Percentiles rank a stretch among this genome's conserved stretches.
Conservation (phyloP, 768 basidiomycete species). For the Zangia roseola region DNA sequence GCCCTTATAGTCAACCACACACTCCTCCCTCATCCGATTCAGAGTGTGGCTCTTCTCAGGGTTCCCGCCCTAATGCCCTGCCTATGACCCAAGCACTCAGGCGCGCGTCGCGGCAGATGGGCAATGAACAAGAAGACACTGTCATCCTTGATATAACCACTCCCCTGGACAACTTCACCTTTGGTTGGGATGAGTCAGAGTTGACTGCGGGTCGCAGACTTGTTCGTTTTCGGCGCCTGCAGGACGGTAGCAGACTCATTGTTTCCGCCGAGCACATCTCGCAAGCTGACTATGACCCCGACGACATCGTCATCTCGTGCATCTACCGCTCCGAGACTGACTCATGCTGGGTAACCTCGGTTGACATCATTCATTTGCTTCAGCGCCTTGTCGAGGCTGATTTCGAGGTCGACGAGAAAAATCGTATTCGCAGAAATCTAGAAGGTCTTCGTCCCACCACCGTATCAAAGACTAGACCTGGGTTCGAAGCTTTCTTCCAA, state of each 20-base stretch:
- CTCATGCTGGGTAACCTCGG: constrained; percentile 87
- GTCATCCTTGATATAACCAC: constrained; percentile 62
- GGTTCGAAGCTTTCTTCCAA: constrained; percentile 86
- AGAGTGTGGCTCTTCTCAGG: constrained; percentile 31
- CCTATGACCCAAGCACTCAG: constrained; percentile 15
- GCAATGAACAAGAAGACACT: constrained; percentile 39
- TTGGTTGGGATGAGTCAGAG: constrained; percentile 66
- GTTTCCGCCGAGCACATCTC: constrained; percentile 75
- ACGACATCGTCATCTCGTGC: constrained; percentile 88
- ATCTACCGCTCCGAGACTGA: constrained; percentile 81
- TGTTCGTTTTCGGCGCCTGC: constrained; percentile 79
- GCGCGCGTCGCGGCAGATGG: constrained; percentile 22
- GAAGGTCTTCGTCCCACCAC: constrained; percentile 91
- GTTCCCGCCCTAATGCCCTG: constrained; percentile 17
- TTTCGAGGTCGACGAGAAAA: constrained; percentile 95
- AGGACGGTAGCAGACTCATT: constrained; percentile 73
- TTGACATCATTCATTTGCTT: constrained; percentile 92
- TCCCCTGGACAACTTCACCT: constrained; percentile 53
- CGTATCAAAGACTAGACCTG: constrained; percentile 80
- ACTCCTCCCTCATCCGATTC: constrained; percentile 43
- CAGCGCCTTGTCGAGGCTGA: constrained; percentile 71
- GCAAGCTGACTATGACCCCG: constrained; percentile 69
- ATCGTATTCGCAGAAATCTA: constrained; percentile 89
- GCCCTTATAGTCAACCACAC: constrained; percentile 38
- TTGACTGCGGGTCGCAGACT: constrained; percentile 70